phyloP scores from a whole-genome alignment of 345 rosid genomes.

The Iberis pinnata region DNA sequence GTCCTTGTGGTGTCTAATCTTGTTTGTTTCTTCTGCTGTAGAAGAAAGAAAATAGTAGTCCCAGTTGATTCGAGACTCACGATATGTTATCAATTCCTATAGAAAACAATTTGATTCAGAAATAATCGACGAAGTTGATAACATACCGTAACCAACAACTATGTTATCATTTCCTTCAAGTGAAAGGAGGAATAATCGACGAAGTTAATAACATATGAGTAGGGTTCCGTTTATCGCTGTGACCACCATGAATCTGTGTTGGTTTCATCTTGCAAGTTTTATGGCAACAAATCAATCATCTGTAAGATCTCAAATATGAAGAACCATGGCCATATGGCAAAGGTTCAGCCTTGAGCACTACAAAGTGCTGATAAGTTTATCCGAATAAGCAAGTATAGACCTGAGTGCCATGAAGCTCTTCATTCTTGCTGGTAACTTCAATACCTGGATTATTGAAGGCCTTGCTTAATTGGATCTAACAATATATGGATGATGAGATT shows the following conservation, averaged over 20 bases:
- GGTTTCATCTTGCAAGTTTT: constrained; percentile 70
- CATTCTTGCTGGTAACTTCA: constrained; percentile 86
- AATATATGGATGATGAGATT: constrained; percentile 33
- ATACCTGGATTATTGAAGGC: constrained; percentile 77
- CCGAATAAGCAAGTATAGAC: constrained; percentile 47
- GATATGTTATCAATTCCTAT: no score
- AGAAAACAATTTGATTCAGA: no score
- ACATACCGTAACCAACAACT: no score
- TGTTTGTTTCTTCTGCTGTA: no score
- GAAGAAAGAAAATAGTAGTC: no score
- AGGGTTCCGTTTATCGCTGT: constrained; percentile 60
- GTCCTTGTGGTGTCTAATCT: no score
- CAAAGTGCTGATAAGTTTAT: constrained; percentile 75
- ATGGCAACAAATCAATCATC: constrained; percentile 61
- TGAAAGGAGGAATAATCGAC: constrained; percentile 43
- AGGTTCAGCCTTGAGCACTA: constrained; percentile 71
- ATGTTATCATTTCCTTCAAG: constrained; percentile 26
- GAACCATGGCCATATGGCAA: constrained; percentile 86
- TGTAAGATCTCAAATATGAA: no score
- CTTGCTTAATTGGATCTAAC: constrained; percentile 32
- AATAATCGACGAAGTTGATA: no score
- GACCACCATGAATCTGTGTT: constrained; percentile 86
- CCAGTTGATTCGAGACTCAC: no score
- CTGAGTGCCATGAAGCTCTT: constrained; percentile 59
- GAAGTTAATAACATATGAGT: constrained; percentile 42